These are phyloP conservation scores for Pseudocercospora fijiensis DNA, from an alignment of 2,329 filamentous ascomycete genomes.

Conservation along the genomic window DNA sequence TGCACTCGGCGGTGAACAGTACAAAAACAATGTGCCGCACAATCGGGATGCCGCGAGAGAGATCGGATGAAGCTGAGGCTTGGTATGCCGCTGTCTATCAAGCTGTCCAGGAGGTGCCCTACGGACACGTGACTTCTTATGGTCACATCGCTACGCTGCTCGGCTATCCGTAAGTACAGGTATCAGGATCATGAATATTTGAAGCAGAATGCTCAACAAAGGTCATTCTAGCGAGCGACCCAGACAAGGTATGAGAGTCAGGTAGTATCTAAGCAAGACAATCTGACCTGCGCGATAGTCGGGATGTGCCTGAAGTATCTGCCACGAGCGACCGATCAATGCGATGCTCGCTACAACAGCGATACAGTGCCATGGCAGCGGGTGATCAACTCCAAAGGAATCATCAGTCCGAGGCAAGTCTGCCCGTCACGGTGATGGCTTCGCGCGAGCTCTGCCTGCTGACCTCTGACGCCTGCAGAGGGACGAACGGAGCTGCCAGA, in stretches of 20 bases:
- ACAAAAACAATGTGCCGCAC: slow-evolving; percentile 19
- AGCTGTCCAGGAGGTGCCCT: slow-evolving; percentile 81
- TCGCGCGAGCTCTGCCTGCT: slow-evolving; percentile 12
- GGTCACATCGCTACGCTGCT: slow-evolving; percentile 73
- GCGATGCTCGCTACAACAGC: slow-evolving; percentile 61
- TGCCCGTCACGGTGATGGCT: neutral
- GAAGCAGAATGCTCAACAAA: slow-evolving; percentile 37
- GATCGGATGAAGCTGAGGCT: slow-evolving; percentile 68
- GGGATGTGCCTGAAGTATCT: slow-evolving; percentile 88
- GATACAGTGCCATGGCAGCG: slow-evolving; percentile 91
- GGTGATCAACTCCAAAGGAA: slow-evolving; percentile 82
- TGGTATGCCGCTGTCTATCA: slow-evolving; percentile 78
- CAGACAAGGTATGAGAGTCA: slow-evolving; percentile 18
- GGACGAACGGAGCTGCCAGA: slow-evolving; percentile 45
- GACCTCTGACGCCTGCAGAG: slow-evolving; percentile 29
- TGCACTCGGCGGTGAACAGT: neutral
- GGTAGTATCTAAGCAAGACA: slow-evolving; percentile 5
- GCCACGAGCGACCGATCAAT: slow-evolving; percentile 49
- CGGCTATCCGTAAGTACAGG: slow-evolving; percentile 62
- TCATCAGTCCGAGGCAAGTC: slow-evolving; percentile 76
- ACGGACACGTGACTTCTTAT: slow-evolving; percentile 82
- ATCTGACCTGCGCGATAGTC: slow-evolving; percentile 48
- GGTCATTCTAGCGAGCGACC: slow-evolving; percentile 19
- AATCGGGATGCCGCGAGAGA: slow-evolving; percentile 56
- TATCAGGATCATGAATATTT: slow-evolving; percentile 36